Base-by-base conservation (phyloP, 176 grass and related monocot species). In the Cenchrus americanus region DNA sequence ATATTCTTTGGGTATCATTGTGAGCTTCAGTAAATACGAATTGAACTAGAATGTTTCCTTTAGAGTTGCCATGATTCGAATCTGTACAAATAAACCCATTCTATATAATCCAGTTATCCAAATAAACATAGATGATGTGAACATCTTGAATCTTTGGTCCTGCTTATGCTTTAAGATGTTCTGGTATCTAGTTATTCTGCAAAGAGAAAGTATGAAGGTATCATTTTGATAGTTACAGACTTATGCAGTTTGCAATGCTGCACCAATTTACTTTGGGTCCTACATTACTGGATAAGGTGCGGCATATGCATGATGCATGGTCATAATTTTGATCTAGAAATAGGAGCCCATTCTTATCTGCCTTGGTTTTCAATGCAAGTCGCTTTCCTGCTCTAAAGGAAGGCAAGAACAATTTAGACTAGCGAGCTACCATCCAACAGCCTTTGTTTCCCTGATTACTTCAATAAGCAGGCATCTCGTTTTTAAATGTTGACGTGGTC, bases 341-440 rank as follows among this genome's bases (percentile, higher is more conserved):
- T 59, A 34, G 32, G 62, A 37, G 8, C 57, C 34, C 55, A 58
- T 54, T 14, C 19, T 30, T 14, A 23, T 77, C 24, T 34, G 7
- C n/a, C 37, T 46, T 37, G 40, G 14, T 58, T 82, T 57, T 48
- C 7, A 47, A 62, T 21, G 48, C 23, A 58, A 77, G 63, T 89
- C 65, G 54, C 40, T 65, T 58, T 86, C 88, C 55, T 37, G 10
- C 83, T 19, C 54, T 58, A 64, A 81, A 76, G 34, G 17, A 88
- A 62, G 71, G 51, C 75, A 50, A 77, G 21, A 14, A 11, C 10
- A 71, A 47, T 65, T 70, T 37, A 42, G 78, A 82, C 73, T 10
- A 77, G 23, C 52, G 37, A 82, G 72, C 88, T 55, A 86, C 83
- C 66, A 64, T 69, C 54, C 57, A 78, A 66, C 64, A 48, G 18